phyloP scores from a whole-genome alignment of 164 flowering plant genomes.

The Hamamelis virginiana region DNA sequence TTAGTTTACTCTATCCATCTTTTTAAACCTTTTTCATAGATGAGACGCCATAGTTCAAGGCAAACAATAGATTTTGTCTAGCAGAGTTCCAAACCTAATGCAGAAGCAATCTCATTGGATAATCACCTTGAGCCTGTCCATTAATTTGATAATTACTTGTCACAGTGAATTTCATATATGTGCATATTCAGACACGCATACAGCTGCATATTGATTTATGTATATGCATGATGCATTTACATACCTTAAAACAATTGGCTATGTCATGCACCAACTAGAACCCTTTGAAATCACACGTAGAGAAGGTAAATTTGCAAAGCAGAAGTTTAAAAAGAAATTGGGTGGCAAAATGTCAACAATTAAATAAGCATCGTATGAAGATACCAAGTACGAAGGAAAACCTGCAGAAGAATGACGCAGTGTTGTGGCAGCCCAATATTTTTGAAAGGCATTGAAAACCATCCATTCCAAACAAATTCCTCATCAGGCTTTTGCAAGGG shows the following conservation, averaged over 20 bases:
- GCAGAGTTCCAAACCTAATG: too few relatives aligned
- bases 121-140: too few relatives aligned
- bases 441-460: constrained; percentile 80
- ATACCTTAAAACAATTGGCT: background rate
- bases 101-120: too few relatives aligned
- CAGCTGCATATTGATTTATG: too few relatives aligned
- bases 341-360: background rate
- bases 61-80: too few relatives aligned
- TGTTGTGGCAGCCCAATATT: constrained; percentile 80
- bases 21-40: too few relatives aligned
- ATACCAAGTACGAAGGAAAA: constrained; percentile 39
- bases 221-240: background rate
- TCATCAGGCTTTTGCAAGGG: constrained; percentile 74
- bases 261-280: background rate
- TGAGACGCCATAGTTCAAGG: too few relatives aligned
- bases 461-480: constrained; percentile 95
- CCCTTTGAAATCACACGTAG: background rate
- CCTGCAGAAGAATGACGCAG: constrained; percentile 94
- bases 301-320: background rate
- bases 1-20: too few relatives aligned
- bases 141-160: too few relatives aligned
- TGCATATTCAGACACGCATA: too few relatives aligned
- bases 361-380: constrained; percentile 16
- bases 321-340: background rate
- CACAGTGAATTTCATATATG: too few relatives aligned